Base-by-base conservation (phyloP, 805 yeast genomes). In the Pichia phayaonensis region DNA sequence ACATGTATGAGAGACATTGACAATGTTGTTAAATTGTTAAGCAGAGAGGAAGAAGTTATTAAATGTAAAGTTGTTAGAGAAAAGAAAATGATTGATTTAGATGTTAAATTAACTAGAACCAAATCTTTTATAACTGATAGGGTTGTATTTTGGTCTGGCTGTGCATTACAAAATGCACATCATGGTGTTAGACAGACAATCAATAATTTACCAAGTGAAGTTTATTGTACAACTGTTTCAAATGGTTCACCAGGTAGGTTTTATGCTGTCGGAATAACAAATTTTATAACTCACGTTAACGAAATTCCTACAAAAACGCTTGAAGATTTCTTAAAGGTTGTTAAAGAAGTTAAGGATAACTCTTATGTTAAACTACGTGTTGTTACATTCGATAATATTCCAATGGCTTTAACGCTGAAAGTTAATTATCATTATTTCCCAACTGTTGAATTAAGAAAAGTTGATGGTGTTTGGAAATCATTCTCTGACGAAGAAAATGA, bases 401-500 rank as follows among this genome's bases (percentile, higher is more conserved):
- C 96, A 21, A 79, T 83, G 59, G 97, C 97, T 1, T 81, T 84
- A 45, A 84, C 96, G 1, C 67, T 90, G 58, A 87, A 88, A 68
- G 87, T 95, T 1, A 88, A 87, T 65, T 86, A 87, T 61, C 97
- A 90, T 62, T 90, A 90, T 63, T 90, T 88, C 72, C 88, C 89
- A 43, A 84, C 90, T 3, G 74, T 76, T 12, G 86, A 82, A 61
- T 61, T 83, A 53, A 75, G 72, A 57, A 80, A 77, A 59, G 73
- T 76, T 47, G 57, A 56, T 2, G 70, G 65, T 12, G 73, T 76
- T 56, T 80, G 86, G 86, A 66, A 72, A 42, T 80, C 77, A 56
- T 68, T 72, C 42, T 81, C 78, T 50, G 72, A 75, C 54, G 71
- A 71, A 56, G 65, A 67, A 44, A 50, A 60, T 64, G 24, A 68